These are phyloP conservation scores for Phialemonium atrogriseum DNA, from an alignment of 2,329 filamentous ascomycete species.

Conservation along the genomic window DNA sequence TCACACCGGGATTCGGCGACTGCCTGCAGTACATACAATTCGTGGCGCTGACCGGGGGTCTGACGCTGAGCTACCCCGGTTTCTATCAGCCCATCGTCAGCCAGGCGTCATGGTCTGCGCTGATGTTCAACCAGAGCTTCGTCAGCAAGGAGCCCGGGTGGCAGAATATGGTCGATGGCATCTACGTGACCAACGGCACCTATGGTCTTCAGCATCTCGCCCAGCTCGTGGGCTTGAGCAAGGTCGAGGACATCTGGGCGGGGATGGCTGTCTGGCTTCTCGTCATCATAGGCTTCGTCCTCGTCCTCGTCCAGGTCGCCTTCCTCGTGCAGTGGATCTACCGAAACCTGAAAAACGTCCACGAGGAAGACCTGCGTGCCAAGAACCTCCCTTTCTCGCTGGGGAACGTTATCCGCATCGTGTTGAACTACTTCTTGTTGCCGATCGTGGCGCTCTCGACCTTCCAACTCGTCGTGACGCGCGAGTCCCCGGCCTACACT, in stretches of 20 bases:
- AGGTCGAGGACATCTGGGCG: slow-evolving; percentile 77
- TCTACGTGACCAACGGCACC: slow-evolving; percentile 72
- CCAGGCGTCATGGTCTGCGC: slow-evolving; percentile 76
- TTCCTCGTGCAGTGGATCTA: slow-evolving; percentile 73
- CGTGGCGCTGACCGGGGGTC: slow-evolving; percentile 73
- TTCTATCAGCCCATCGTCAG: slow-evolving; percentile 90
- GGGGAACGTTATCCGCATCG: slow-evolving; percentile 72
- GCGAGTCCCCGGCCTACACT: slow-evolving; percentile 57
- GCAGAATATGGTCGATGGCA: slow-evolving; percentile 66
- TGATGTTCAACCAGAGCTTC: slow-evolving; percentile 92
- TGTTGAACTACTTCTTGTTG: slow-evolving; percentile 87
- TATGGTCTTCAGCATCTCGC: slow-evolving; percentile 75
- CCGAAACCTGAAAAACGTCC: slow-evolving; percentile 59
- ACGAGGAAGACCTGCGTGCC: slow-evolving; percentile 78
- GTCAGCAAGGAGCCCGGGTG: slow-evolving; percentile 60
- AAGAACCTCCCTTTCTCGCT: slow-evolving; percentile 87
- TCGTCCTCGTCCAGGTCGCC: slow-evolving; percentile 64
- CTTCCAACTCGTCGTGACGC: slow-evolving; percentile 79
- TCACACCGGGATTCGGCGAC: slow-evolving; percentile 93
- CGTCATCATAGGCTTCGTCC: slow-evolving; percentile 60
- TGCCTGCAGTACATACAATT: slow-evolving; percentile 98
- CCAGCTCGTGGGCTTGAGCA: slow-evolving; percentile 73
- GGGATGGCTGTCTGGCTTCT: slow-evolving; percentile 90
- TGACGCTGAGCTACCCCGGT: slow-evolving; percentile 84
- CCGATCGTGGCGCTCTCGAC: slow-evolving; percentile 81